Base-by-base conservation (phyloP, 1,284 basidiomycete genomes). In the Peniophora sp. region DNA sequence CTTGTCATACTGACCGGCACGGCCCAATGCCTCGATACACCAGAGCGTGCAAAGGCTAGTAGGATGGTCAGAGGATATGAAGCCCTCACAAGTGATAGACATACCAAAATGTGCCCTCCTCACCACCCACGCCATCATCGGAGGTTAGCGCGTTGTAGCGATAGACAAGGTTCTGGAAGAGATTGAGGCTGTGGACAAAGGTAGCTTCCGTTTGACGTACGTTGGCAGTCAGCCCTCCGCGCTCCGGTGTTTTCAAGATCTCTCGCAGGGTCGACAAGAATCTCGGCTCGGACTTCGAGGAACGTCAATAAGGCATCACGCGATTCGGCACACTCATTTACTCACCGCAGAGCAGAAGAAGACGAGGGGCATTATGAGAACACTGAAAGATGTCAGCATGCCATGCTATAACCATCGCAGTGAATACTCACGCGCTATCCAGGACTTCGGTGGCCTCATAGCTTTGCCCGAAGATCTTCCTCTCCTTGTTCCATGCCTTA, bases 51-150 rank as follows among this genome's bases (percentile, higher is more conserved):
- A 48, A n/a, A 22, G 50, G 45, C 34, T 48, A 49, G 43, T 17
- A 9, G 5, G 55, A 63, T 16, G 52, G 49, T 2, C 38, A 41
- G 12, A 9, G 35, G 25, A 17, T 11, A 32, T 32, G 34, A 20
- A 23, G 20, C 58, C 66, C 32, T 53, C 82, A 88, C 88, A 91
- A 3, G 91, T 66, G 0, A 89, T 91, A 61, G 86, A 89, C 19
- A 89, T 66, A 32, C 57, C 85, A 87, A 65, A 89, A 89, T 0
- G 85, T 89, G 8, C 92, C 93, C 67, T 94, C 93, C 57, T 93
- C 90, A 1, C 94, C 93, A 3, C 93, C 93, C 17, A 96, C 90
- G 6, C 93, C 94, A 62, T 96, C 94, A 53, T 91, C 84, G 0
- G 89, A 80, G 63, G 88, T 86, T 25, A 64, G 69, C 11, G 89